phyloP scores from a whole-genome alignment of 176 grass and related monocot species.

The Avena atlantica region DNA sequence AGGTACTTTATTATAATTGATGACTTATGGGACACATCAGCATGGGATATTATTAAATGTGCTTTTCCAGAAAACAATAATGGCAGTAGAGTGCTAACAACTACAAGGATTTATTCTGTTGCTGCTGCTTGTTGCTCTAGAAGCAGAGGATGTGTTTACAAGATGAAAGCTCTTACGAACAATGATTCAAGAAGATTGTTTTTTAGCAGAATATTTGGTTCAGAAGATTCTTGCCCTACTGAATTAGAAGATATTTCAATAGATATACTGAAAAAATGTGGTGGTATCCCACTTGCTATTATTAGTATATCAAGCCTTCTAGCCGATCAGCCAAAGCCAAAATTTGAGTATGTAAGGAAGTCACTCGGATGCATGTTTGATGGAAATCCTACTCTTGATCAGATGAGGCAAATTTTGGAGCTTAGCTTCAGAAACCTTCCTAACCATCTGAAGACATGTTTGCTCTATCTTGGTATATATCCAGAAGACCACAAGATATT shows the following conservation, averaged over 20 bases:
- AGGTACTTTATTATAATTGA: no score
- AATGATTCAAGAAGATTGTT: background rate
- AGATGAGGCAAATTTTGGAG: slow-evolving; percentile 23
- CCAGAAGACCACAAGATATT: slow-evolving; percentile 24
- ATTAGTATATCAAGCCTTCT: slow-evolving; percentile 25
- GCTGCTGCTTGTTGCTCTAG: no score
- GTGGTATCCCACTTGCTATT: slow-evolving; percentile 31
- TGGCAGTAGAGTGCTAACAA: no score
- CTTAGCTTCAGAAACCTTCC: slow-evolving; percentile 54
- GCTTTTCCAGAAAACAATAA: no score
- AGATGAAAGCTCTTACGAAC: no score
- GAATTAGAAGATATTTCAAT: background rate
- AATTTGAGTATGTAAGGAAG: slow-evolving; percentile 10
- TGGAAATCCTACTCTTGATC: slow-evolving; percentile 25
- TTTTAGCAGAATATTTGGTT: slow-evolving; percentile 23
- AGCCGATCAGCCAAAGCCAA: background rate
- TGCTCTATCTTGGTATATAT: slow-evolving; percentile 52
- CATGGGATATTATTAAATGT: no score
- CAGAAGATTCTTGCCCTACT: background rate
- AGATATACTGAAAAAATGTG: slow-evolving; percentile 5
- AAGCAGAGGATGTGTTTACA: no score
- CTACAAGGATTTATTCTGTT: no score
- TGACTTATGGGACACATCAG: no score
- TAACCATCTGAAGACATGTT: slow-evolving; percentile 48
- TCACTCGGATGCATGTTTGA: background rate